Base-by-base conservation (phyloP, 2,329 filamentous ascomycete species). In the Pseudogymnoascus sp. region DNA sequence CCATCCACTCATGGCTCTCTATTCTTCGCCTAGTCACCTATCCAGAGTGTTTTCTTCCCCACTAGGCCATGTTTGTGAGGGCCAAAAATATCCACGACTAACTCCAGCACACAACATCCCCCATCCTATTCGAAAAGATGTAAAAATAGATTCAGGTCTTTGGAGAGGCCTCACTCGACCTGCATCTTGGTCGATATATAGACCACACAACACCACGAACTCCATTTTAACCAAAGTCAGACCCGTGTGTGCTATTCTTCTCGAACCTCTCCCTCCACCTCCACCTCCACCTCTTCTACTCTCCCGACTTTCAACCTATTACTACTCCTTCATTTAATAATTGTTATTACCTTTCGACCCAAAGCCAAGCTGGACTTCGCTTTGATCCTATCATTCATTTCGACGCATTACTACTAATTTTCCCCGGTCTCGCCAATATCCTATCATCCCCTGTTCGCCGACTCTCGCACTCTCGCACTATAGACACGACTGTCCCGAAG, bases 301-400 rank as follows among this genome's bases (percentile, higher is more conserved):
- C 23, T 25, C 6, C 53, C 38, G 38, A 42, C 38, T 18, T 42
- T 42, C 38, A 42, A 42, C 4, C 38, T 42, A 42, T 42, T 42
- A 37, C 36, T 37, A 69, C 70, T 68, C 68, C 66, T 66, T 67
- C 71, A 60, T 61, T 65, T 68, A 66, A 63, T 38, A 66, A 64
- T 67, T 77, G 69, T 8, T 12, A 56, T 56, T 9, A 28, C 14
- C 28, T 34, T 28, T 12, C 46, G 74, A 74, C 75, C 77, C 72
- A 77, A 78, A 75, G 74, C 80, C 82, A 84, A 85, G 82, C 83
- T 73, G 83, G 83, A 77, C 82, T 85, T 84, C 38, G 82, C 81
- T 81, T 76, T 72, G 73, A 80, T 77, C 77, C 76, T 77, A 76
- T 78, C 80, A 78, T 76, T 83, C 79, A 76, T 78, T 78, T 67